Percentiles rank a stretch among this genome's conserved stretches.
Conservation (phyloP, 2,329 filamentous ascomycete genomes). For the Xylaria sp. region DNA sequence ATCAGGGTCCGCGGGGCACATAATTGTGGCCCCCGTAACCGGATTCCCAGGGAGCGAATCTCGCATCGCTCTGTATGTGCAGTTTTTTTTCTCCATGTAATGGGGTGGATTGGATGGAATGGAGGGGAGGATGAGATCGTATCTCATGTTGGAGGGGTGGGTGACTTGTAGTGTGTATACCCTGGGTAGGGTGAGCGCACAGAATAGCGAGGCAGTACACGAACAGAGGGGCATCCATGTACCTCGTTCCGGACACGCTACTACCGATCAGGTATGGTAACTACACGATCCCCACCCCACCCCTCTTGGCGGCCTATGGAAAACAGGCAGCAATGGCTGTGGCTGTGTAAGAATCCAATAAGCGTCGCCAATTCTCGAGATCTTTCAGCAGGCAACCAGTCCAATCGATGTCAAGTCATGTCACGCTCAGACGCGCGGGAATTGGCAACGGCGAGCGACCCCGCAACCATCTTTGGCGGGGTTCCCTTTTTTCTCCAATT, state of each 20-base stretch:
- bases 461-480: constrained; percentile 35
- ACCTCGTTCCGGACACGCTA: not conserved
- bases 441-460: constrained; percentile 17
- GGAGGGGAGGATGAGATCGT: not conserved
- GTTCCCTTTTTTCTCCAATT: constrained; percentile 19
- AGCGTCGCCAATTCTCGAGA: constrained; percentile 28
- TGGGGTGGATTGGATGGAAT: not conserved
- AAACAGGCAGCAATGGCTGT: constrained; percentile 35
- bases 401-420: constrained; percentile 18
- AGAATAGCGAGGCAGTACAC: too few relatives aligned
- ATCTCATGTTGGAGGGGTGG: not conserved
- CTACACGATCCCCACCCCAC: constrained; percentile 3
- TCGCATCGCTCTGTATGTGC: not conserved
- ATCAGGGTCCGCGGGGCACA: constrained; percentile 31
- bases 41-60: constrained; percentile 11
- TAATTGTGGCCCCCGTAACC: constrained; percentile 5
- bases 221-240: not conserved
- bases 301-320: constrained; percentile 25
- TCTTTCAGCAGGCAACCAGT: constrained; percentile 24
- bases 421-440: constrained; percentile 26
- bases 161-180: too few relatives aligned
- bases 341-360: constrained; percentile 34
- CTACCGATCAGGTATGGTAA: not conserved
- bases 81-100: not conserved
- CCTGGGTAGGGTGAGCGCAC: too few relatives aligned